Evolutionary conservation across 2,329 filamentous ascomycete species (phyloP), one percentile per base, ranked within the genome.

Genomic region (Remersonia thermophila): DNA sequence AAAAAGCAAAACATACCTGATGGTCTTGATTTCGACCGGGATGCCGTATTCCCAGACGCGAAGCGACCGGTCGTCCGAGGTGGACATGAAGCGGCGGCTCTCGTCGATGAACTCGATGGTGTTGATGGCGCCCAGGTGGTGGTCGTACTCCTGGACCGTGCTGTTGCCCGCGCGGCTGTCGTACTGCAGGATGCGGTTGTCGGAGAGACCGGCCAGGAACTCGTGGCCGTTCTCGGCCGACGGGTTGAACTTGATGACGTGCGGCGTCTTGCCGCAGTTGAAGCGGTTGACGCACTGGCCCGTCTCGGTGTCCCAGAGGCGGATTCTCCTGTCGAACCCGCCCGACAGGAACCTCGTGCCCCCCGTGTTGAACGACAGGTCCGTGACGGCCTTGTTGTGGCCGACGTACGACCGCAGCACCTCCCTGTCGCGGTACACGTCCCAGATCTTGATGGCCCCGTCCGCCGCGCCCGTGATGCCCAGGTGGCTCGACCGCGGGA

Each of bases 41-140:
- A 98, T 96, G 50, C 87, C 85, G 65, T 93, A 96, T 61, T 98
- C 93, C 93, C 93, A 98, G 1, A 89, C 89, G 42, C 91, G 80
- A 16, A 98, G 71, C 7, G 82, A 89, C 59, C 95, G 94, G 65
- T 98, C 91, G 65, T 98, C 91, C 0, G 85, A 93, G 1, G 93
- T 98, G 17, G 89, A 93, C 66, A 98, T 91, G 69, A 98, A 98
- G 28, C 93, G 82, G 26, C 89, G 78, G 58, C 87, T 85, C 40
- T 93, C 79, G 56, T 98, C 91, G 47, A 93, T 85, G 59, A 96
- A 98, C 4, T 84, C 91, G 47, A 98, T 84, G 8, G 91, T 96
- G 63, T 98, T 98, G 65, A 98, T 80, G 16, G 91, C 85, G n/a
- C 86, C 91, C 43, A 98, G 66, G 57, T 98, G 91, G 59, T 98